Percentiles rank a stretch among this genome's conserved stretches.
These are phyloP conservation scores for Panaeolus papilionaceus DNA, from an alignment of 768 basidiomycete species.

Conservation along the genomic window DNA sequence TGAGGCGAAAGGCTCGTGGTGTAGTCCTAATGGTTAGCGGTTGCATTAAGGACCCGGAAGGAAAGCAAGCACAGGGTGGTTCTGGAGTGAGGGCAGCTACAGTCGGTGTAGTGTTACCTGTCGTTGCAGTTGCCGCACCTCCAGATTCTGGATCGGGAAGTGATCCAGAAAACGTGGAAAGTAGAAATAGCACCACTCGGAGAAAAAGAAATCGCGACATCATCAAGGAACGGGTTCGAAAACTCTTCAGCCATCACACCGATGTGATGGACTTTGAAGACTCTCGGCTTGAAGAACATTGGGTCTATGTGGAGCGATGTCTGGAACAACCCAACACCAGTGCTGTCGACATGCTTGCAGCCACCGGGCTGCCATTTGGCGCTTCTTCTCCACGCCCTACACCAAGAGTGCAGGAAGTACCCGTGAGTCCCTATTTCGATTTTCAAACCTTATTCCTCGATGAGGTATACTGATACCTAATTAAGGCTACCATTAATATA, in stretches of 20 bases:
- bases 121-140: not conserved
- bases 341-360: conserved; percentile 9
- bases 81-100: not conserved
- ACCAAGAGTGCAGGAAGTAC: not conserved
- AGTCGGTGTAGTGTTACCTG: not conserved
- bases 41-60: conserved; percentile 2
- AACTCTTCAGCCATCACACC: not conserved
- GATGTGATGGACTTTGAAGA: not conserved
- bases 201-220: conserved; percentile 5
- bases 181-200: not conserved
- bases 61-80: not conserved
- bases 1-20: not conserved
- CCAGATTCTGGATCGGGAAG: conserved; percentile 4
- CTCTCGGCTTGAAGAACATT: conserved; percentile 9
- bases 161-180: not conserved
- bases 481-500: not conserved
- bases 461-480: conserved; percentile 7
- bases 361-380: not conserved
- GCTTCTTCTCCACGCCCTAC: not conserved
- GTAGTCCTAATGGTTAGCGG: not conserved
- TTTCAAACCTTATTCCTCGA: not conserved
- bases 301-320: conserved; percentile 10
- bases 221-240: not conserved
- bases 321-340: conserved; percentile 4
- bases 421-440: conserved; percentile 1